A percentile compares a stretch with the other conserved stretches of the same genome.
These are phyloP conservation scores for Trichodelitschia bisporula DNA, from an alignment of 495 filamentous ascomycete species.

Conservation along the genomic window DNA sequence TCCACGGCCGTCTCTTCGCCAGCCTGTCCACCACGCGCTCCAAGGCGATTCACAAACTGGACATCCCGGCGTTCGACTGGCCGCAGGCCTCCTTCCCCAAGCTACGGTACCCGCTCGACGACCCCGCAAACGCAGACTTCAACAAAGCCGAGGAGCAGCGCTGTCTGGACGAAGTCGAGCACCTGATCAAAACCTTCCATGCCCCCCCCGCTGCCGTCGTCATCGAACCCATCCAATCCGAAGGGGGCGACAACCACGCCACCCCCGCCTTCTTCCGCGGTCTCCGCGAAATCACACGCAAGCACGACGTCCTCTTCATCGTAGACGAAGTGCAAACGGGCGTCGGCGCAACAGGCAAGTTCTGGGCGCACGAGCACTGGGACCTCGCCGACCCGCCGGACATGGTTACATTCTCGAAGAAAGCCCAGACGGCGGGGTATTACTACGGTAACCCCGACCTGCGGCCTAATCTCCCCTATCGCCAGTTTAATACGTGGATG, in stretches of 20 bases:
- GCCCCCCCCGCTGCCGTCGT: slow-evolving; percentile 74
- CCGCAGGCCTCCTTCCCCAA: slow-evolving; percentile 80
- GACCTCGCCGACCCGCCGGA: slow-evolving; percentile 61
- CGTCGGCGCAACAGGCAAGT: slow-evolving; percentile 82
- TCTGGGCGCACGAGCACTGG: slow-evolving; percentile 99
- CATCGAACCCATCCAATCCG: slow-evolving; percentile 91
- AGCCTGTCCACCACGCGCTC: slow-evolving; percentile 78
- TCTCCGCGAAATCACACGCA: slow-evolving; percentile 64
- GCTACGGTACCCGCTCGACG: slow-evolving; percentile 77
- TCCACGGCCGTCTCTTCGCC: slow-evolving; percentile 92
- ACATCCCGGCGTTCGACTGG: slow-evolving; percentile 97
- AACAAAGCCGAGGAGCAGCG: slow-evolving; percentile 66
- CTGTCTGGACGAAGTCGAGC: slow-evolving; percentile 74
- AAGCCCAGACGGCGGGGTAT: slow-evolving; percentile 94
- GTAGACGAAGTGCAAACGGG: slow-evolving; percentile 98
- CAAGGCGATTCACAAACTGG: slow-evolving; percentile 95
- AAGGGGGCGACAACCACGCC: slow-evolving; percentile 97
- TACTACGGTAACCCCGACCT: slow-evolving; percentile 76
- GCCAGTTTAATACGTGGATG: slow-evolving; percentile 99
- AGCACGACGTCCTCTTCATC: slow-evolving; percentile 73
- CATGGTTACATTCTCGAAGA: slow-evolving; percentile 98
- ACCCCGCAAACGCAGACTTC: slow-evolving; percentile 44
- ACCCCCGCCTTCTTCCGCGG: slow-evolving; percentile 79
- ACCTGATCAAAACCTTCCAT: slow-evolving; percentile 59
- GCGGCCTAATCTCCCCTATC: slow-evolving; percentile 95